Percentiles rank a stretch among this genome's conserved stretches.
phyloP scores from a whole-genome alignment of 345 rosid genomes.

The Pistacia integerrima region DNA sequence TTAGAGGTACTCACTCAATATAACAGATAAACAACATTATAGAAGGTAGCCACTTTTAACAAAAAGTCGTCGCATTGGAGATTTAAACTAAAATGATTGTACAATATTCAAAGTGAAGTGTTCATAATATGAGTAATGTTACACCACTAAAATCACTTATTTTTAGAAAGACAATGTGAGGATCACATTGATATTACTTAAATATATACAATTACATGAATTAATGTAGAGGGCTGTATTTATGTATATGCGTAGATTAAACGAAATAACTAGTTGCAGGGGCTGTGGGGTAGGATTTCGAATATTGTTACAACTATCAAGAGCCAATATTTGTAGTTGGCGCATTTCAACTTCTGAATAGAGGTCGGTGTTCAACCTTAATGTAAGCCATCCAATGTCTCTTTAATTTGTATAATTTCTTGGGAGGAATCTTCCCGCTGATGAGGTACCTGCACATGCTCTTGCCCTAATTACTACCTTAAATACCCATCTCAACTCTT shows the following conservation, averaged over 20 bases:
- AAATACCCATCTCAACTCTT: not conserved
- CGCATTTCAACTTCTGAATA: conserved; percentile 32
- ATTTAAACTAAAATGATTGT: too few relatives aligned
- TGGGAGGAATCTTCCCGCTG: conserved; percentile 33
- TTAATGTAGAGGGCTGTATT: too few relatives aligned
- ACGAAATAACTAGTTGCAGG: not conserved
- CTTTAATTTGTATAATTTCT: conserved; percentile 13
- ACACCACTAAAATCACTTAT: too few relatives aligned
- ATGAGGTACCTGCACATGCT: conserved; percentile 30
- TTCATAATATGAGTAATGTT: too few relatives aligned
- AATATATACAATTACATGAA: too few relatives aligned
- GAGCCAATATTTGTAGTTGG: conserved; percentile 22
- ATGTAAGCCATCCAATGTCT: conserved; percentile 37
- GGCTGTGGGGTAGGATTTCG: conserved; percentile 26
- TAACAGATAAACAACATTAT: too few relatives aligned
- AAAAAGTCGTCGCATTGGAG: too few relatives aligned
- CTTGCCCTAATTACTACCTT: conserved; percentile 18
- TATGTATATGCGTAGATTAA: too few relatives aligned
- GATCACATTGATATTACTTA: not conserved
- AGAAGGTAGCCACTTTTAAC: too few relatives aligned
- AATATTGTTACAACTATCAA: conserved; percentile 38
- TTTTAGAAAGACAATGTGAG: not conserved
- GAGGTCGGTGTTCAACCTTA: conserved; percentile 13
- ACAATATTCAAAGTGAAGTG: too few relatives aligned
- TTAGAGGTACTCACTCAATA: too few relatives aligned